Base-by-base conservation (phyloP, 495 filamentous ascomycete species). In the Lentithecium fluviatile region DNA sequence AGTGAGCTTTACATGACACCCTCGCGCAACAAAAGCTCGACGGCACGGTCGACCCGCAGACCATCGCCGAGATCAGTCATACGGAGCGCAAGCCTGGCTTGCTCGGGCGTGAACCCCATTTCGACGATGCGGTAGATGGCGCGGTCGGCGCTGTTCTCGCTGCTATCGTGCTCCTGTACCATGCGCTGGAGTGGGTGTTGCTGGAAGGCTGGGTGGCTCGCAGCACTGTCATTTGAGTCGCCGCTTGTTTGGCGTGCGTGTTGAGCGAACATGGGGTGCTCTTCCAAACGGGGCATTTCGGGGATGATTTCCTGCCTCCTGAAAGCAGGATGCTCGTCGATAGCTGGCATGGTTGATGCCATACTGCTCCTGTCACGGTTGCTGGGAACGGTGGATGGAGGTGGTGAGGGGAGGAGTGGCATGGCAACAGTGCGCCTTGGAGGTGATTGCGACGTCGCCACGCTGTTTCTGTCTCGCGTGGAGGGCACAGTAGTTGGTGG, bases 21-120 rank as follows among this genome's bases (percentile, higher is more conserved):
- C 7, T 32, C 58, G 48, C 69, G 59, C 42, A 77, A 52, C 52
- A 76, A 54, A 50, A 76, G 46, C 58, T 76, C 74, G 24, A 77
- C 72, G 6, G 75, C 75, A 40, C 70, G 66, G 58, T 75, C 73
- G 10, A 77, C 67, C 21, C 73, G 49, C 52, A 76, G 51, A n/a
- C 72, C 72, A 58, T 74, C 71, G 2, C 73, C 72, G 52, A 71
- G 62, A 58, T 76, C 74, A 21, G 74, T 76, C 57, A 68, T 66
- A 21, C 64, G 25, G 0, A 77, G 67, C 36, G 75, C 75, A 11
- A 63, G 24, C 40, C 64, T 52, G n/a, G 75, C 75, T 56, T 75
- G 57, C 20, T 68, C 71, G 13, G 65, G 55, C 12, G 73, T 71
- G 51, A 76, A 77, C 0, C 75, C 75, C 75, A 77, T 77, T 23